Percentiles rank a stretch among this genome's conserved stretches.
These are phyloP conservation scores for Pseudonitzschia delicatissima DNA, from an alignment of 108 stramenopile species.

Conservation along the genomic window DNA sequence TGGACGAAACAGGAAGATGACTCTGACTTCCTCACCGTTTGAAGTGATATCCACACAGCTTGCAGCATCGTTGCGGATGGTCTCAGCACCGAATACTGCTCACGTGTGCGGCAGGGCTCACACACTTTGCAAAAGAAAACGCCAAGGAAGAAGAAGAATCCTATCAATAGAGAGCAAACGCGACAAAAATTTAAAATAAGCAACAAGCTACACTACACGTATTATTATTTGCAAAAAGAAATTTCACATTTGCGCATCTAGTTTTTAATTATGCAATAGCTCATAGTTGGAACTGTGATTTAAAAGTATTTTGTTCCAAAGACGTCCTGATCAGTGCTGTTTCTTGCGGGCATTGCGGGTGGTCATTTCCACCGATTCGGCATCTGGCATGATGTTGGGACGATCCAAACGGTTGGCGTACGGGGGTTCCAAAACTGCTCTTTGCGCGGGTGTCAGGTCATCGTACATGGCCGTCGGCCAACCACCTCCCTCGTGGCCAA, in stretches of 20 bases:
- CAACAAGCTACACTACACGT: too few species aligned
- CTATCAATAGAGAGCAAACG: too few species aligned
- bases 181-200: too few species aligned
- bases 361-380: slow-evolving; percentile 56
- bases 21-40: background rate
- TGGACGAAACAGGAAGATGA: slow-evolving; percentile 5
- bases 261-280: too few species aligned
- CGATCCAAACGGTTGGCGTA: slow-evolving; percentile 87
- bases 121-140: slow-evolving; percentile 32
- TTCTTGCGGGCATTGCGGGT: slow-evolving; percentile 72
- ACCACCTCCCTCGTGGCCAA: slow-evolving; percentile 63
- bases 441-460: slow-evolving; percentile 72
- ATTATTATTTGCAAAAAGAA: too few species aligned
- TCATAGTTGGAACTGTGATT: too few species aligned
- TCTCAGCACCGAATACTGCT: slow-evolving; percentile 50
- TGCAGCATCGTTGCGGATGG: slow-evolving; percentile 48
- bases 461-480: slow-evolving; percentile 85
- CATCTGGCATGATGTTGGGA: slow-evolving; percentile 68
- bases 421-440: slow-evolving; percentile 86
- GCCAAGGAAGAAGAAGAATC: too few species aligned
- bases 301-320: slow-evolving; percentile 90
- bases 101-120: slow-evolving; percentile 48
- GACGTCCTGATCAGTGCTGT: slow-evolving; percentile 76
- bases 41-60: slow-evolving; percentile 38
- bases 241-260: too few species aligned